Evolutionary conservation across 768 basidiomycete species (phyloP), one percentile per base, ranked within the genome.

Genomic region (Pleurotus cornucopiae): DNA sequence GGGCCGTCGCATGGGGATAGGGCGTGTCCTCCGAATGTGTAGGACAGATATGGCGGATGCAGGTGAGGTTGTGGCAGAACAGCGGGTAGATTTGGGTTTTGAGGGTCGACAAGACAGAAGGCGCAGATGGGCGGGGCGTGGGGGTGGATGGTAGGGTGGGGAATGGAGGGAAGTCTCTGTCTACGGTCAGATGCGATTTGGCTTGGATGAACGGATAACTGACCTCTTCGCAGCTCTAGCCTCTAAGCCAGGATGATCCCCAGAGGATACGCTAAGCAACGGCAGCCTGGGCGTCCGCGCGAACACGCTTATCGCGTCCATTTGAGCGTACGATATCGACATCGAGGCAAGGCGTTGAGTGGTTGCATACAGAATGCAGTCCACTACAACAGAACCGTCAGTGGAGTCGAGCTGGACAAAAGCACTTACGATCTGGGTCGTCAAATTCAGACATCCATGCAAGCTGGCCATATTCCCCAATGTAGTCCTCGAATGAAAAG

Each of bases 31-130:
- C 65, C 81, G 80, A 61, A 65, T 86, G 84, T 2, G 72, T 70
- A 43, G 66, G 60, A 61, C 84, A 86, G 57, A 77, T 79, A 2
- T 75, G 71, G 6, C 75, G 74, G 0, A 78, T 25, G 56, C 84
- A 86, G 53, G 74, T 81, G 16, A 76, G 57, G 52, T 79, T 83
- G 4, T 73, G 71, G 66, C 84, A 86, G 56, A 85, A 84, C 14
- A 76, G 61, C 12, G 62, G 69, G n/a, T 5, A 83, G 49, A 47
- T 59, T 58, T 48, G 21, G 14, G 23, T 48, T 48, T 21, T 21
- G 14, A 30, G 18, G 20, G 14, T n/a, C 23, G 46, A 30, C 23
- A 14, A 23, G 21, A 20, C 49, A 25, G 23, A 11, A 2, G 13
- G 46, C 20, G 3, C 23, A 38, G 47, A 9, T 4, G 25, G n/a